Percentiles rank a stretch among this genome's conserved stretches.
phyloP scores from a whole-genome alignment of 2,329 filamentous ascomycete genomes.

The Phialocephala sp. region DNA sequence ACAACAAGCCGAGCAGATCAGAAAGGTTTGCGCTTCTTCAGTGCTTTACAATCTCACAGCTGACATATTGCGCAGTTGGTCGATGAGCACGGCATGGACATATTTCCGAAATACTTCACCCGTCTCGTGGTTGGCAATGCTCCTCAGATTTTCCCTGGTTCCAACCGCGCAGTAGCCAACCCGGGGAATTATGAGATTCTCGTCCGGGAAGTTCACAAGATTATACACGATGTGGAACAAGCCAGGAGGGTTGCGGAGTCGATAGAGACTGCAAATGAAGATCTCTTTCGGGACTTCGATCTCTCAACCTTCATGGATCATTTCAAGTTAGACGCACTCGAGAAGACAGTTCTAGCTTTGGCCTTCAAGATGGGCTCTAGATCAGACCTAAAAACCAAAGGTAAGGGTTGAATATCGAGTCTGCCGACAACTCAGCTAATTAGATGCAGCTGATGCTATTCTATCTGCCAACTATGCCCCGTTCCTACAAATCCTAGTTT shows the following conservation, averaged over 20 bases:
- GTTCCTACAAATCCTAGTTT: constrained; percentile 78
- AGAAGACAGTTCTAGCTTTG: constrained; percentile 85
- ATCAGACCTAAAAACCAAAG: constrained; percentile 85
- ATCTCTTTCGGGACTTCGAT: constrained; percentile 95
- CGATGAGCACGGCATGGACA: constrained; percentile 99
- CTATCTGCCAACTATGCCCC: constrained; percentile 78
- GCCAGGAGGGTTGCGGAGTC: constrained; percentile 91
- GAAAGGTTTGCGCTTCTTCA: constrained; percentile 66
- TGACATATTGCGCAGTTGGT: constrained; percentile 67
- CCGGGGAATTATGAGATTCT: constrained; percentile 85
- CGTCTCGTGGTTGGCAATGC: constrained; percentile 92
- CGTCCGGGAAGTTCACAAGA: constrained; percentile 83
- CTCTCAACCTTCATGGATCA: constrained; percentile 95
- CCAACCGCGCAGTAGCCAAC: constrained; percentile 74
- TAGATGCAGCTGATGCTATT: constrained; percentile 78
- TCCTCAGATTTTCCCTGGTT: constrained; percentile 83
- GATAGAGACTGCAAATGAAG: constrained; percentile 87
- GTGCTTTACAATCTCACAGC: constrained; percentile 34
- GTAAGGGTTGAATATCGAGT: constrained; percentile 54
- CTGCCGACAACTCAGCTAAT: constrained; percentile 20
- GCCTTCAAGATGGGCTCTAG: constrained; percentile 86
- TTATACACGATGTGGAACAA: constrained; percentile 80
- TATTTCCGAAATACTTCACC: constrained; percentile 94
- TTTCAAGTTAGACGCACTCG: constrained; percentile 88
- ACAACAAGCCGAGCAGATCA: constrained; percentile 86